phyloP scores from a whole-genome alignment of 2,329 filamentous ascomycete genomes.

The Trichoderma simmonsii region DNA sequence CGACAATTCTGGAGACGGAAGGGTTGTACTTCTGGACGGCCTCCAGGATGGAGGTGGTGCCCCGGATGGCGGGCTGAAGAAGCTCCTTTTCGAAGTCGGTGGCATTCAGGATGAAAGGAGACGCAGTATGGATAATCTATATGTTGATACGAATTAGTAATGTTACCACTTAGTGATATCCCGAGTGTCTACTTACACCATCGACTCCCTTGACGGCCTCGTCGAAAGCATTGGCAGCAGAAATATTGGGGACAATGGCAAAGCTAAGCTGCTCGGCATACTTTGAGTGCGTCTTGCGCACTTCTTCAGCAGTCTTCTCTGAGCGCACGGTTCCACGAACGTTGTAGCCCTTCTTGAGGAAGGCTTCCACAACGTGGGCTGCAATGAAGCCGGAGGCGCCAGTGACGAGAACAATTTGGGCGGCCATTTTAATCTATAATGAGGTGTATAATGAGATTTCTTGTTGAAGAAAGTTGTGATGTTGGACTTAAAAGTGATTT shows the following conservation, averaged over 20 bases:
- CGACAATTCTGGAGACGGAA: not conserved
- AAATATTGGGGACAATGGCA: not conserved
- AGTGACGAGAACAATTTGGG: not conserved
- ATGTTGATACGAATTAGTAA: not conserved
- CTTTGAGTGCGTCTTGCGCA: not conserved
- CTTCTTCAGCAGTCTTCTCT: not conserved
- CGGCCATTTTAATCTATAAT: not conserved
- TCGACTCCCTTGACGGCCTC: not conserved
- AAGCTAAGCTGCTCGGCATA: not conserved
- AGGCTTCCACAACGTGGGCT: not conserved
- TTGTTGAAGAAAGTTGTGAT: not conserved
- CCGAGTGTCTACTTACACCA: not conserved
- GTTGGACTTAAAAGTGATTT: not conserved
- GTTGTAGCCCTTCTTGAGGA: not conserved
- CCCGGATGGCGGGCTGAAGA: not conserved
- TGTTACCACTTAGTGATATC: fast-evolving
- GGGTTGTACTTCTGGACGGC: not conserved
- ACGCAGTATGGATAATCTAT: not conserved
- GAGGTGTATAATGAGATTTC: not conserved
- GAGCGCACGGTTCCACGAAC: not conserved
- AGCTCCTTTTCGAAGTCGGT: not conserved
- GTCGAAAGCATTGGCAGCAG: not conserved
- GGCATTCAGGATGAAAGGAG: not conserved
- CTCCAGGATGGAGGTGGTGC: not conserved
- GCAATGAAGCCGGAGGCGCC: constrained; percentile 1